These are phyloP conservation scores for Paxillus rubicundulus DNA, from an alignment of 768 basidiomycete genomes.

Conservation along the genomic window DNA sequence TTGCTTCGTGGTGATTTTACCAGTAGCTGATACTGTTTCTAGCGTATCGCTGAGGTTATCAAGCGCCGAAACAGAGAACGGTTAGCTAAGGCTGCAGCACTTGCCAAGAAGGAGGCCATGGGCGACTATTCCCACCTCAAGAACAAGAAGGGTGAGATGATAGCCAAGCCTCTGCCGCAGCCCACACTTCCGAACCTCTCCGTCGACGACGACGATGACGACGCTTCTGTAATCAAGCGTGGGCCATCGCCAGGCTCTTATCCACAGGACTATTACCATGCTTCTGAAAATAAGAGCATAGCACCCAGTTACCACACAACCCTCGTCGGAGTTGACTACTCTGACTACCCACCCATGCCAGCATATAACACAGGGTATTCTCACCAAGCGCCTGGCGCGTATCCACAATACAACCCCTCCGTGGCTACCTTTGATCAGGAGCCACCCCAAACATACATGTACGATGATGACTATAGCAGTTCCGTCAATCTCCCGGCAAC, in stretches of 20 bases:
- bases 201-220: slow-evolving; percentile 69
- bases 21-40: slow-evolving; percentile 12
- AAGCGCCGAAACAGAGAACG: slow-evolving; percentile 89
- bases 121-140: slow-evolving; percentile 90
- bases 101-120: slow-evolving; percentile 87
- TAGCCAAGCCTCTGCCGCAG: slow-evolving; percentile 80
- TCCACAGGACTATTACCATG: slow-evolving; percentile 55
- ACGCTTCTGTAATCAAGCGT: slow-evolving; percentile 57
- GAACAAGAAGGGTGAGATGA: slow-evolving; percentile 86
- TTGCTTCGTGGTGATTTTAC: slow-evolving; percentile 1
- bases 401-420: slow-evolving; percentile 59
- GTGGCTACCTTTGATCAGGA: slow-evolving; percentile 53
- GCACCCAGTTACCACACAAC: slow-evolving; percentile 35
- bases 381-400: slow-evolving; percentile 49
- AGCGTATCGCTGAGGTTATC: slow-evolving; percentile 94
- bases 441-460: slow-evolving; percentile 43
- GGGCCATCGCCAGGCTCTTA: slow-evolving; percentile 54
- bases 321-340: slow-evolving; percentile 41
- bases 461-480: slow-evolving; percentile 73
- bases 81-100: slow-evolving; percentile 70
- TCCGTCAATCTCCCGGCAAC: slow-evolving; percentile 54
- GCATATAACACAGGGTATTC: slow-evolving; percentile 66
- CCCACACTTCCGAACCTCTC: slow-evolving; percentile 92
- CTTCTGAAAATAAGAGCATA: slow-evolving; percentile 45
- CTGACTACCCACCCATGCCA: slow-evolving; percentile 71